A percentile compares a stretch with the other conserved stretches of the same genome.
phyloP scores from a whole-genome alignment of 192 early-diverging fungal species.

The Martensiomyces pterosporus region DNA sequence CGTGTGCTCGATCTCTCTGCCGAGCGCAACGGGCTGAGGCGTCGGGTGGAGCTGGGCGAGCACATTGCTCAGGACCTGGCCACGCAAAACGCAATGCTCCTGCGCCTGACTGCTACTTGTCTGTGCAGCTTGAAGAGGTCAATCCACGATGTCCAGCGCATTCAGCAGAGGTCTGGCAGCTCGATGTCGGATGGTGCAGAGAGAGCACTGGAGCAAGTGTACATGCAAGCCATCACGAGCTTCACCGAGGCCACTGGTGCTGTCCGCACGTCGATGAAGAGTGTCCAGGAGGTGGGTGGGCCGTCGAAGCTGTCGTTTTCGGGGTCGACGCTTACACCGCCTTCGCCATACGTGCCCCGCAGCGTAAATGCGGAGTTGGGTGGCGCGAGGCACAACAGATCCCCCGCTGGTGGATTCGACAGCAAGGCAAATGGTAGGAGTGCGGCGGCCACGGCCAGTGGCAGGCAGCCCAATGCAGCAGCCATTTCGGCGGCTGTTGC shows the following conservation, averaged over 20 bases:
- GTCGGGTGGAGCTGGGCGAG: constrained; percentile 39
- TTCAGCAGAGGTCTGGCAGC: too few relatives aligned
- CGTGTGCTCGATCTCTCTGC: constrained; percentile 34
- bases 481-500: constrained; percentile 47
- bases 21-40: constrained; percentile 42
- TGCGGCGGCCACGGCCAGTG: constrained; percentile 1
- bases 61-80: constrained; percentile 23
- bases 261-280: constrained; percentile 27
- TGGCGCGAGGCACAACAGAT: too few relatives aligned
- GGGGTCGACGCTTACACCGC: constrained; percentile 33
- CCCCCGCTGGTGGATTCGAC: too few relatives aligned
- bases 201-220: constrained; percentile 31
- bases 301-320: constrained; percentile 31
- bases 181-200: constrained; percentile 4
- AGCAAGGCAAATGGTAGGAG: neutral
- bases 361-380: too few relatives aligned
- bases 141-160: constrained; percentile 8
- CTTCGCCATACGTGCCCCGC: constrained; percentile 36
- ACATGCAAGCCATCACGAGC: constrained; percentile 45
- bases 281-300: constrained; percentile 27
- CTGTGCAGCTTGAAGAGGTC: constrained; percentile 34
- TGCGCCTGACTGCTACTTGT: constrained; percentile 37
- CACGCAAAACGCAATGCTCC: constrained; percentile 26
- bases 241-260: constrained; percentile 38
- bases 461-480: constrained; percentile 20